Percentiles rank a stretch among this genome's conserved stretches.
These are phyloP conservation scores for Raphanus raphanistrum DNA, from an alignment of 345 rosid genomes.

Conservation along the genomic window DNA sequence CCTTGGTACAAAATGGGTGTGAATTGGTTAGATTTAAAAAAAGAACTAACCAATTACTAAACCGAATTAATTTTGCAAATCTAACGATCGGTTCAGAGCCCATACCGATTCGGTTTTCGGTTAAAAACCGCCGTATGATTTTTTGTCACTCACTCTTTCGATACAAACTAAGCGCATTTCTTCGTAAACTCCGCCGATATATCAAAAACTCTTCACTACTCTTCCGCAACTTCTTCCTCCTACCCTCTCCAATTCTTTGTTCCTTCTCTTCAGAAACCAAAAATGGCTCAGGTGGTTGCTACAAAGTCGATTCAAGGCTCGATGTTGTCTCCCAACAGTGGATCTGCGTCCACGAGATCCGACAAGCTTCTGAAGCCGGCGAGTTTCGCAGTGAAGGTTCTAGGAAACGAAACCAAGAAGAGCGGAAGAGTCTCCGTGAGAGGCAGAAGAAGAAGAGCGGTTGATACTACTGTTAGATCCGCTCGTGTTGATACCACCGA, in stretches of 20 bases:
- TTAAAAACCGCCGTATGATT: neutral
- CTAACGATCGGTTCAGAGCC: neutral
- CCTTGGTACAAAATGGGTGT: neutral
- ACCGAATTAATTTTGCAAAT: neutral
- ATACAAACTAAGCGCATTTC: neutral
- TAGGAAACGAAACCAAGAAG: constrained; percentile 36
- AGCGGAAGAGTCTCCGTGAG: constrained; percentile 29
- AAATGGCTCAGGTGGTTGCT: constrained; percentile 83
- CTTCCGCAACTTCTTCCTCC: neutral
- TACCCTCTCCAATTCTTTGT: neutral
- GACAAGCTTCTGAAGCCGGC: constrained; percentile 51
- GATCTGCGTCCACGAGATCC: constrained; percentile 47
- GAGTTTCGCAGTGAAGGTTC: constrained; percentile 51
- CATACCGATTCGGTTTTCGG: neutral
- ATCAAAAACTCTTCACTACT: neutral
- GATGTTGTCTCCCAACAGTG: constrained; percentile 42
- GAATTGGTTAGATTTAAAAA: neutral
- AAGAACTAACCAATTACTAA: neutral
- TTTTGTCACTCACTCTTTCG: neutral
- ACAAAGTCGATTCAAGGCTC: constrained; percentile 62
- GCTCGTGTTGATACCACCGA: constrained; percentile 50
- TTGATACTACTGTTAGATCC: constrained; percentile 54
- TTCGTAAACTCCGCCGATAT: neutral
- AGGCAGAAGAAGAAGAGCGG: constrained; percentile 40
- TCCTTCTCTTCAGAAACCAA: neutral